A percentile compares a stretch with the other conserved stretches of the same genome.
Conservation (phyloP, 108 stramenopile species). For the Cyclotella sp. region DNA sequence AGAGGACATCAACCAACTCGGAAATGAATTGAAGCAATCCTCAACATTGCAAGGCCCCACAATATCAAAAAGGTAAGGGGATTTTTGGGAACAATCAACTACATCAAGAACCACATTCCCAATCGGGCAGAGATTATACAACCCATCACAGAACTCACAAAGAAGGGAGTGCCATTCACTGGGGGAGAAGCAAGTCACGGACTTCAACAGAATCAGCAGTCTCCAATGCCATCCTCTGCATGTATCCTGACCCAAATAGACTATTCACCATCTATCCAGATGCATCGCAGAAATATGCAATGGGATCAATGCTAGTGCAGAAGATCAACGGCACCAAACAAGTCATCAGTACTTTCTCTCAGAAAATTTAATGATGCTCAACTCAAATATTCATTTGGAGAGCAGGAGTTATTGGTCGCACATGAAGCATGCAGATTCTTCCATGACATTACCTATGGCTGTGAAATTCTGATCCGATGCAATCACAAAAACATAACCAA, state of each 20-base stretch:
- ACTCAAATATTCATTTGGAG: constrained; percentile 47
- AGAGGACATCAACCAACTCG: background rate
- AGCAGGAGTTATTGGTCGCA: constrained; percentile 49
- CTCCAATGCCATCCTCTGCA: constrained; percentile 1
- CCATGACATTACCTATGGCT: constrained; percentile 21
- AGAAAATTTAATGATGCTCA: constrained; percentile 50
- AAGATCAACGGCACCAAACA: constrained; percentile 7
- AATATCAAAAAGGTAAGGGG: constrained; percentile 27
- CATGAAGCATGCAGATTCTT: constrained; percentile 26
- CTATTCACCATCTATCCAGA: constrained; percentile 54
- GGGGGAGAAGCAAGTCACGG: background rate
- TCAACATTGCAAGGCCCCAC: constrained; percentile 21
- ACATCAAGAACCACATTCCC: constrained; percentile 41
- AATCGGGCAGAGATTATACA: constrained; percentile 25
- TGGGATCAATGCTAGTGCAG: constrained; percentile 51
- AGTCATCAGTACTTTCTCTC: constrained; percentile 26
- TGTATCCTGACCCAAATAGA: constrained; percentile 47
- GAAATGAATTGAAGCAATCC: constrained; percentile 32
- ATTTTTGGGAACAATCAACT: constrained; percentile 43
- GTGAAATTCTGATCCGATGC: constrained; percentile 3
- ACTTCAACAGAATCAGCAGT: constrained; percentile 17
- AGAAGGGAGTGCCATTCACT: constrained; percentile 9
- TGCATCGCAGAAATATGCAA: constrained; percentile 37
- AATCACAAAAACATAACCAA: constrained; percentile 17
- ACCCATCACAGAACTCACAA: constrained; percentile 35